These are phyloP conservation scores for Hyaloscypha bicolor DNA, from an alignment of 495 filamentous ascomycete genomes.

Conservation along the genomic window DNA sequence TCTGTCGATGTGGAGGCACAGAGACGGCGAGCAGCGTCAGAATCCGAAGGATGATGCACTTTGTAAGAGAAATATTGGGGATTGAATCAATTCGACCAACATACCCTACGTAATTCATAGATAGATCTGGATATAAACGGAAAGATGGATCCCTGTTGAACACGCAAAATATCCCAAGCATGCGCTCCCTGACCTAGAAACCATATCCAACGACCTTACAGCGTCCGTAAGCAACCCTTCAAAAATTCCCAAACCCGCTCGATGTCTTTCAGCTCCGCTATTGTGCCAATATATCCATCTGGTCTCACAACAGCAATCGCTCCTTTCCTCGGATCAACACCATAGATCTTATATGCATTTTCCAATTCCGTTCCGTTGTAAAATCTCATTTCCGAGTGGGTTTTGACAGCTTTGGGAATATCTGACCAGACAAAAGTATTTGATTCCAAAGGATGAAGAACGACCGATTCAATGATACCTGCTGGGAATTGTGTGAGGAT, in stretches of 20 bases:
- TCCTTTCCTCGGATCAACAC: slow-evolving; percentile 43
- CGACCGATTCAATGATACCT: slow-evolving; percentile 28
- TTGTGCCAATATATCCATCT: slow-evolving; percentile 64
- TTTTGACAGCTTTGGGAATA: slow-evolving; percentile 29
- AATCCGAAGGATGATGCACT: too few species aligned
- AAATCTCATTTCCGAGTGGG: slow-evolving; percentile 33
- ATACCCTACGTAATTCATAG: too few species aligned
- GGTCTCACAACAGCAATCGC: slow-evolving; percentile 67
- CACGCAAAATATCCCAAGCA: background rate
- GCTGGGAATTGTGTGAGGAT: slow-evolving; percentile 23
- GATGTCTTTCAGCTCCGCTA: background rate
- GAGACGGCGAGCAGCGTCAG: too few species aligned
- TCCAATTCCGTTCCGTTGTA: slow-evolving; percentile 25
- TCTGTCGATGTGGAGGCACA: too few species aligned
- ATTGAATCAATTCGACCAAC: too few species aligned
- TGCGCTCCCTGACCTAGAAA: background rate
- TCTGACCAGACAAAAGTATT: slow-evolving; percentile 32
- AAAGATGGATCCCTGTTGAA: too few species aligned
- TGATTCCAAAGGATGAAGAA: slow-evolving; percentile 30
- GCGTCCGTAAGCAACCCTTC: slow-evolving; percentile 2
- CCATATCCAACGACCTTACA: background rate
- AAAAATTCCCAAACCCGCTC: background rate
- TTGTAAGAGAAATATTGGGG: too few species aligned
- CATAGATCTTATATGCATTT: slow-evolving; percentile 32
- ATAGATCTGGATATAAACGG: too few species aligned